Conservation (phyloP, 148 eudicot genomes). For the Bassia scoparia region DNA sequence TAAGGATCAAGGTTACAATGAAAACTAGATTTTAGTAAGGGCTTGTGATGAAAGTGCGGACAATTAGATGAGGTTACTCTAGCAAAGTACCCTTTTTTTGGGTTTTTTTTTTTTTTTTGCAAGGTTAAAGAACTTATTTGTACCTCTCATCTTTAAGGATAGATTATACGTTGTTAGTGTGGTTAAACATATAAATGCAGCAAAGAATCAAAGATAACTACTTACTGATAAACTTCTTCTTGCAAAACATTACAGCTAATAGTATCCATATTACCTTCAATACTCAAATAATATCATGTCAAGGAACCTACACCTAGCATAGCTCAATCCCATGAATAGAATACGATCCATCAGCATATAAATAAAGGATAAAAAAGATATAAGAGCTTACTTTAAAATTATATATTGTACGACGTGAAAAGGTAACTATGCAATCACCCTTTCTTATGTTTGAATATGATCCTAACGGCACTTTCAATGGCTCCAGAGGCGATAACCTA, state of each 20-base stretch:
- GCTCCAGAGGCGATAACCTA: slow-evolving; percentile 86
- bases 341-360: neutral
- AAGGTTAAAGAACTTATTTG: neutral
- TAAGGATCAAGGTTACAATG: too few relatives aligned
- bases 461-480: slow-evolving; percentile 67
- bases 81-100: too few relatives aligned
- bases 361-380: neutral
- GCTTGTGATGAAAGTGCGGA: too few relatives aligned
- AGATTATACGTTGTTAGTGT: neutral
- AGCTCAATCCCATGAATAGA: neutral
- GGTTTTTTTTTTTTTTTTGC: too few relatives aligned
- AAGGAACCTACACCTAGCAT: neutral
- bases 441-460: slow-evolving; percentile 63
- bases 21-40: too few relatives aligned
- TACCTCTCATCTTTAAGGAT: neutral
- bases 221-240: neutral
- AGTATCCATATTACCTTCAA: neutral
- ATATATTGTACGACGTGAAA: slow-evolving; percentile 79
- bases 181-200: neutral
- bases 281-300: neutral
- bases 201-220: neutral
- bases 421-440: slow-evolving; percentile 92
- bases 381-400: slow-evolving; percentile 48
- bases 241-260: neutral
- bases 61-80: too few relatives aligned